phyloP scores from a whole-genome alignment of 2,329 filamentous ascomycete genomes.

The Aciculosporium take region DNA sequence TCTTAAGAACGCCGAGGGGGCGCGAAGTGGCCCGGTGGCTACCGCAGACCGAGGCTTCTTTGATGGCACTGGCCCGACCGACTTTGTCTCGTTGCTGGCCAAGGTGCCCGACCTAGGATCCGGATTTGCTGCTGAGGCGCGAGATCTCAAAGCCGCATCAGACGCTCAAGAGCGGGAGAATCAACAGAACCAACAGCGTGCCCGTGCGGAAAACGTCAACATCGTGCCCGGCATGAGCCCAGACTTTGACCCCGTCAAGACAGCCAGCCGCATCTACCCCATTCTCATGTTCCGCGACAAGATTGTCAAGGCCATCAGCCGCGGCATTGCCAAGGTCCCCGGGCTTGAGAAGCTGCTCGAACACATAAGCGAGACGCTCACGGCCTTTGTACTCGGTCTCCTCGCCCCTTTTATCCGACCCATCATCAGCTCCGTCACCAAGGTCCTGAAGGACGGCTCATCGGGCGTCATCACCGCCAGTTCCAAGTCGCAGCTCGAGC shows the following conservation, averaged over 20 bases:
- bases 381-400: conserved; percentile 79
- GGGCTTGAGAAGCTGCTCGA: conserved; percentile 83
- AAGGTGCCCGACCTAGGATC: conserved; percentile 60
- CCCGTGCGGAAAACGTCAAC: conserved; percentile 32
- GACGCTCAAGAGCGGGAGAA: conserved; percentile 51
- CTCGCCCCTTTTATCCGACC: conserved; percentile 85
- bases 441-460: conserved; percentile 74
- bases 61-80: conserved; percentile 25
- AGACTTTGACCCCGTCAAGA: conserved; percentile 65
- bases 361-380: conserved; percentile 84
- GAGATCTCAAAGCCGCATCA: conserved; percentile 44
- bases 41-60: conserved; percentile 28
- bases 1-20: conserved; percentile 51
- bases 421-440: conserved; percentile 75
- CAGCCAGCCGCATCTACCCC: conserved; percentile 74
- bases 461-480: conserved; percentile 54
- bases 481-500: conserved; percentile 61
- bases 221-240: conserved; percentile 61
- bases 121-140: conserved; percentile 52
- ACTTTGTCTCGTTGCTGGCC: conserved; percentile 58
- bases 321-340: conserved; percentile 80
- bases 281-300: conserved; percentile 90
- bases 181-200: conserved; percentile 27
- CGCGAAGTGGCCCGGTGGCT: conserved; percentile 20
- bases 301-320: conserved; percentile 75